Evolutionary conservation across 495 filamentous ascomycete species (phyloP), one percentile per base, ranked within the genome.

Genomic region (Penicillium pulvis): DNA sequence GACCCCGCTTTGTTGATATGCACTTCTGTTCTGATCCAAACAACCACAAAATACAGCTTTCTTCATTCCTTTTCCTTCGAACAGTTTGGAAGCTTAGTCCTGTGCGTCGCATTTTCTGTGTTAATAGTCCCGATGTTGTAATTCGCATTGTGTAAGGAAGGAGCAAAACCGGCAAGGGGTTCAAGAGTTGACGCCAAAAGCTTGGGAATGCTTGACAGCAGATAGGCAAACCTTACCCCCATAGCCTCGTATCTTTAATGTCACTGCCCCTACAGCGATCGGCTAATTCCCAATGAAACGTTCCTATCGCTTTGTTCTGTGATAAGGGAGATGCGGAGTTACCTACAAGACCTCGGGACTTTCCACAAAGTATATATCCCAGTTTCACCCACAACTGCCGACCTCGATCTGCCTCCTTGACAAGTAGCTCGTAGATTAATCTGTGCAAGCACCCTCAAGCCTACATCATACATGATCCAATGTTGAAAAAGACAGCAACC

Each of bases 401-500:
- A 7, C 28, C 28, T 28, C 4, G 28, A 28, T 0, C 28, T 36
- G 1, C 9, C 14, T 14, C 1, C 33, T 36, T 12, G 33, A 23
- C 2, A 23, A 1, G 2, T 11, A 36, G 33, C 33, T 36, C 33
- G 3, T 12, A 3, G 4, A 28, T 3, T 0, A 28, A 28, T 28
- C 1, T 5, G 4, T 28, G 3, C 28, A 28, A 28, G 6, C 28
- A 28, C 4, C 0, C 4, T 28, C 3, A 3, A 28, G 4, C 28
- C 3, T 4, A 5, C 28, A 28, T 28, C 4, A 7, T 28, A 36
- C 14, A 36, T 36, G 7, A 41, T 41, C 26, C 16, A 14, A 77
- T 77, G 72, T 42, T 77, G 24, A 59, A 66, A 49, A 72, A 61
- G 57, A 64, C 74, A 14, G 43, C 51, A 9, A 81, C 78, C 5